phyloP scores from a whole-genome alignment of 768 basidiomycete species.

The Neoboletus magnificus region DNA sequence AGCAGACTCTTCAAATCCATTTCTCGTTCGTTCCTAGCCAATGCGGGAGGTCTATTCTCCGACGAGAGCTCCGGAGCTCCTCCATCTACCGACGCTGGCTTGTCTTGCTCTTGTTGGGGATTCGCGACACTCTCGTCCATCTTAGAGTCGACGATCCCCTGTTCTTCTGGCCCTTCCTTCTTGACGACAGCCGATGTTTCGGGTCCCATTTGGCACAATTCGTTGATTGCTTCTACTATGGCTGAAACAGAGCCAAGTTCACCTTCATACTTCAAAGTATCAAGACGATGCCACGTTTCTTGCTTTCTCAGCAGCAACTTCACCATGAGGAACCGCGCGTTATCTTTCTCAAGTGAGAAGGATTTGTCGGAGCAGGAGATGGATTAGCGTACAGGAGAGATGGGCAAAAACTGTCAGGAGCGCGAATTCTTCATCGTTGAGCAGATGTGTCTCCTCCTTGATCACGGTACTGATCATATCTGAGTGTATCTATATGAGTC shows the following conservation, averaged over 20 bases:
- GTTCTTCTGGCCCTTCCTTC: conserved; percentile 22
- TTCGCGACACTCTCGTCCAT: conserved; percentile 23
- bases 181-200: conserved; percentile 4
- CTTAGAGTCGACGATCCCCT: conserved; percentile 37
- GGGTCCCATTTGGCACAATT: conserved; percentile 34
- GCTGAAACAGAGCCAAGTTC: conserved; percentile 40
- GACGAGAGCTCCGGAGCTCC: neutral
- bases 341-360: conserved; percentile 36
- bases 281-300: conserved; percentile 51
- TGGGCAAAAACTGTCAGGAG: conserved; percentile 40
- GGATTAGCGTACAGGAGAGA: conserved; percentile 46
- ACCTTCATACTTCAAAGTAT: conserved; percentile 39
- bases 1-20: conserved; percentile 43
- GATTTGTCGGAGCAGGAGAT: neutral
- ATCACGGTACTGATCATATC: conserved; percentile 58
- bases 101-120: conserved; percentile 1
- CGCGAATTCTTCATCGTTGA: conserved; percentile 45
- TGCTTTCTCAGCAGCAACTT: conserved; percentile 61
- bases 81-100: conserved; percentile 5
- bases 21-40: conserved; percentile 40
- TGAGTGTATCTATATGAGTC: conserved; percentile 21
- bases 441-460: conserved; percentile 48
- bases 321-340: conserved; percentile 58
- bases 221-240: conserved; percentile 42
- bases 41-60: conserved; percentile 20